Percentiles rank a stretch among this genome's conserved stretches.
phyloP scores from a whole-genome alignment of 2,329 filamentous ascomycete genomes.

The Epicoccum sorghinum region DNA sequence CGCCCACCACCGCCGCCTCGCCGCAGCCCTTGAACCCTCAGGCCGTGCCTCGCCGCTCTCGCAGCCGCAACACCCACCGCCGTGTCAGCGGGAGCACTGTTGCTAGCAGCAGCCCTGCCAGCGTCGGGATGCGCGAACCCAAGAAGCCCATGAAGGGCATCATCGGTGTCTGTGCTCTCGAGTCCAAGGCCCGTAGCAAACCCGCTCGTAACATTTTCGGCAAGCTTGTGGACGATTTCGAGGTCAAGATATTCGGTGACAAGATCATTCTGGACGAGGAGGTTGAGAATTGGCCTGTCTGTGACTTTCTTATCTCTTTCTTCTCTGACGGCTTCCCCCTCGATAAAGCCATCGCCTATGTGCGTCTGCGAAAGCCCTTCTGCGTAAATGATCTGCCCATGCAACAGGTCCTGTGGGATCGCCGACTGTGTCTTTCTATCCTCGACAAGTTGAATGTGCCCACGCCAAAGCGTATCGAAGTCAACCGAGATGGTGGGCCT shows the following conservation, averaged over 20 bases:
- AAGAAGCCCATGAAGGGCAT: slow-evolving; percentile 60
- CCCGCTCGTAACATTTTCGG: slow-evolving; percentile 96
- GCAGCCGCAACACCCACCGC: slow-evolving; percentile 64
- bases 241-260: slow-evolving; percentile 97
- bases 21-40: slow-evolving; percentile 21
- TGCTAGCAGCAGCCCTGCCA: slow-evolving; percentile 81
- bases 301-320: slow-evolving; percentile 96
- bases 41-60: slow-evolving; percentile 36
- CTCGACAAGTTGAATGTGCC: slow-evolving; percentile 89
- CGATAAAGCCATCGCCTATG: slow-evolving; percentile 96
- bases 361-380: slow-evolving; percentile 89
- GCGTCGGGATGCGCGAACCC: slow-evolving; percentile 61
- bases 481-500: slow-evolving; percentile 92
- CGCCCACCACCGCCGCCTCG: slow-evolving; percentile 23
- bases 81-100: slow-evolving; percentile 81
- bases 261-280: slow-evolving; percentile 98
- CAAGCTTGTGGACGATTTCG: slow-evolving; percentile 89
- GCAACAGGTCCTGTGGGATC: slow-evolving; percentile 97
- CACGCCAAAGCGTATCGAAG: slow-evolving; percentile 85
- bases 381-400: slow-evolving; percentile 97
- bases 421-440: slow-evolving; percentile 84
- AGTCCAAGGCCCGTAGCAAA: slow-evolving; percentile 95
- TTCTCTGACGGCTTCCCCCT: slow-evolving; percentile 97
- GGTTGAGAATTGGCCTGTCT: slow-evolving; percentile 94
- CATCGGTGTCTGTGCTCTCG: slow-evolving; percentile 93